Conservation (phyloP, 2,329 filamentous ascomycete species). For the Lasiodiplodia sp. region DNA sequence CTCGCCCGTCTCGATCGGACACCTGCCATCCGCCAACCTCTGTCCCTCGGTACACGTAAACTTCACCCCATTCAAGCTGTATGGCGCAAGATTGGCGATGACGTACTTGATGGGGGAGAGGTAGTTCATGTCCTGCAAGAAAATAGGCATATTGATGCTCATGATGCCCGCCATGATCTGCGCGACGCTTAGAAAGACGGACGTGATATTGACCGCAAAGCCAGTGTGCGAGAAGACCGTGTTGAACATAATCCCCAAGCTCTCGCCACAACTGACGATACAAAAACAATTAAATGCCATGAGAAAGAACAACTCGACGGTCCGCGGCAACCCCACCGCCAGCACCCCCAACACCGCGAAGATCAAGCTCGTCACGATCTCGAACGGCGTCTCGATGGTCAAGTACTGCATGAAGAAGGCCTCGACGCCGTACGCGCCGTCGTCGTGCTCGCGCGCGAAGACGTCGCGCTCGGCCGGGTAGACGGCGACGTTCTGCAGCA, state of each 20-base stretch:
- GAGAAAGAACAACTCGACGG: constrained; percentile 71
- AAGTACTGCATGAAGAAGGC: constrained; percentile 76
- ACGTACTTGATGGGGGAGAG: constrained; percentile 75
- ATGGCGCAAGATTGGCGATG: constrained; percentile 71
- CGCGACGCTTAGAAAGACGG: constrained; percentile 72
- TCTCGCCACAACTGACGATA: constrained; percentile 77
- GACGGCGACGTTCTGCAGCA: constrained; percentile 80
- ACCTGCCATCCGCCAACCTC: constrained; percentile 65
- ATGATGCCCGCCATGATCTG: constrained; percentile 76
- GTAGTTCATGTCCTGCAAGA: constrained; percentile 74
- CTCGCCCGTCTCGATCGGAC: constrained; percentile 70
- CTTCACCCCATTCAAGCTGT: constrained; percentile 64
- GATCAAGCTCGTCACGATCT: constrained; percentile 69
- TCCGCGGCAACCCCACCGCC: constrained; percentile 70
- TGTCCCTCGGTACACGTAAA: constrained; percentile 72
- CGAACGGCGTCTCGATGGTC: constrained; percentile 74
- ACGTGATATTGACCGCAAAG: constrained; percentile 77
- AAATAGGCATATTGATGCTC: constrained; percentile 71
- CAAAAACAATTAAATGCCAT: constrained; percentile 74
- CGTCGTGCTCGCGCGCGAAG: constrained; percentile 79
- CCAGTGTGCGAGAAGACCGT: constrained; percentile 77
- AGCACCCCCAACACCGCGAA: constrained; percentile 71
- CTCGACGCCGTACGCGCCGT: constrained; percentile 74
- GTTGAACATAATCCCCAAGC: constrained; percentile 80
- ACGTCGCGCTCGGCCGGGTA: constrained; percentile 77